Evolutionary conservation across 495 filamentous ascomycete species (phyloP).

Genomic region (Clavariopsis aquatica): DNA sequence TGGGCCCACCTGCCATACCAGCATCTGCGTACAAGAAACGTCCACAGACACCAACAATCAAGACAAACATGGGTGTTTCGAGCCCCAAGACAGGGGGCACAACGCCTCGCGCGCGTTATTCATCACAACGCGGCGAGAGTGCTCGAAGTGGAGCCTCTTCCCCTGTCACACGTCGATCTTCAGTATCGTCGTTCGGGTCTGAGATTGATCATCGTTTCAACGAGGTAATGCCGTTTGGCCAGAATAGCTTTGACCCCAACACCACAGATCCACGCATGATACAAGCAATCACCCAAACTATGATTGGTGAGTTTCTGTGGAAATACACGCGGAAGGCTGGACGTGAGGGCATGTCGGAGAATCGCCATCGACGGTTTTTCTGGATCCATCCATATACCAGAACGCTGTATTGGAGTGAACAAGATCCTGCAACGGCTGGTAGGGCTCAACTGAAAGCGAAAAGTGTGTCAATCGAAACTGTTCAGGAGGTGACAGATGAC

Average conservation of each 20-base stretch:
- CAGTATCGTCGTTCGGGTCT: slow-evolving; percentile 90
- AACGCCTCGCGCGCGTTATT: slow-evolving; percentile 54
- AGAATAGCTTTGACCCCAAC: slow-evolving; percentile 57
- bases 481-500: slow-evolving; percentile 91
- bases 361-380: slow-evolving; percentile 91
- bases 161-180: slow-evolving; percentile 64
- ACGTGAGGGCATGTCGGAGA: slow-evolving; percentile 79
- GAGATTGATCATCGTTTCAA: slow-evolving; percentile 91
- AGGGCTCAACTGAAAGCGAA: slow-evolving; percentile 82
- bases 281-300: slow-evolving; percentile 97
- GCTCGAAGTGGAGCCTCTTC: slow-evolving; percentile 59
- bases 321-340: slow-evolving; percentile 95
- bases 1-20: slow-evolving; percentile 85
- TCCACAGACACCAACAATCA: slow-evolving; percentile 67
- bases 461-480: slow-evolving; percentile 90
- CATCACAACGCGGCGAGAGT: slow-evolving; percentile 39
- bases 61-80: slow-evolving; percentile 12
- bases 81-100: slow-evolving; percentile 51
- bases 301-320: slow-evolving; percentile 99
- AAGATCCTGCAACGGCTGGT: slow-evolving; percentile 77
- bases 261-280: slow-evolving; percentile 95
- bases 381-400: slow-evolving; percentile 99
- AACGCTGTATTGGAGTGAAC: slow-evolving; percentile 94
- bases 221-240: slow-evolving; percentile 57
- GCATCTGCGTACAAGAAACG: slow-evolving; percentile 74